Base-by-base conservation (phyloP, 1,284 basidiomycete species). In the Rhodofomes roseus region DNA sequence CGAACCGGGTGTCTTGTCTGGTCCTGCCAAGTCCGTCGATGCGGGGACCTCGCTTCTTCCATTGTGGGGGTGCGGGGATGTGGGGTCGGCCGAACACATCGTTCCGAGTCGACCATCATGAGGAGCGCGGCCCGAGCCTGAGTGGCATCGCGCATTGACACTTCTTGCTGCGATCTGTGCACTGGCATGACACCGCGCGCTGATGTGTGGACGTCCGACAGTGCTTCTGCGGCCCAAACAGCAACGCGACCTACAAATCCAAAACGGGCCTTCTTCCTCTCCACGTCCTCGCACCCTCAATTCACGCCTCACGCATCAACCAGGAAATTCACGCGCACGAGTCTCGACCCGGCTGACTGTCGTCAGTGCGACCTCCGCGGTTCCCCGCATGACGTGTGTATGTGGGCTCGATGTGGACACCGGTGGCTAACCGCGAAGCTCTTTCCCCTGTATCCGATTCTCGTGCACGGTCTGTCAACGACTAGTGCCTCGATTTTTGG, bases 321-420 rank as follows among this genome's bases (percentile, higher is more conserved):
- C 31, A 5, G 31, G 5, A 34, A 34, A 11, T 34, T 34, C 31
- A 34, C 5, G 31, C 31, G 31, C 11, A 5, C 31, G 31, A 34
- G 4, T 11, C 4, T 34, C 31, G 4, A 11, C 31, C 11, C 4
- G 31, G 5, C 31, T 23, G 25, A 31, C 48, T 46, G 43, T 27
- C 43, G 43, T 46, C 43, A 46, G 43, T 14, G 23, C 43, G 23
- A 51, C 48, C 48, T 29, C 48, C n/a, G n/a, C n/a, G n/a, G 20
- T 36, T 52, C 50, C 50, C 50, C 50, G 50, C 31, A 52, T 52
- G 50, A 52, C 50, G 50, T 52, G 50, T 52, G 29, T 22, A 36
- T 52, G 34, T 44, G 43, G 43, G 43, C 23, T 44, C 37, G 37
- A 14, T 39, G 41, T 44, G 41, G 41, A 22, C n/a, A 44, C 20